These are phyloP conservation scores for Neurospora sp. DNA, from an alignment of 495 filamentous ascomycete genomes.

Conservation along the genomic window DNA sequence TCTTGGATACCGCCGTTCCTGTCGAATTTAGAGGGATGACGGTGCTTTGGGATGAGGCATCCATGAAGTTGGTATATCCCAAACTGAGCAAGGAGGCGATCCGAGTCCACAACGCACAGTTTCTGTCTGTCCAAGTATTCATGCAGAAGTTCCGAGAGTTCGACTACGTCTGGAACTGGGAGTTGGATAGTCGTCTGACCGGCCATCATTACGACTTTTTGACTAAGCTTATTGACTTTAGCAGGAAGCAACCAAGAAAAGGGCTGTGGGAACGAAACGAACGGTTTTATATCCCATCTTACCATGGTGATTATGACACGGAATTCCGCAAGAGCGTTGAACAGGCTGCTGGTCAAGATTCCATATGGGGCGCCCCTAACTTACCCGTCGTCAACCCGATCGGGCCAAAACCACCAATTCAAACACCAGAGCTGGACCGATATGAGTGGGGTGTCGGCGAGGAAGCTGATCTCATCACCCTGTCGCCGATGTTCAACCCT, in stretches of 20 bases:
- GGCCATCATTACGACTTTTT: slow-evolving; percentile 65
- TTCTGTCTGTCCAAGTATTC: slow-evolving; percentile 54
- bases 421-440: slow-evolving; percentile 44
- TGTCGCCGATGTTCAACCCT: slow-evolving; percentile 61
- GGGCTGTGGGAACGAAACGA: slow-evolving; percentile 67
- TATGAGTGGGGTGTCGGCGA: slow-evolving; percentile 67
- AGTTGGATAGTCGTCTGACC: slow-evolving; percentile 61
- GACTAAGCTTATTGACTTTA: slow-evolving; percentile 48
- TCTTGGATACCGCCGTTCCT: slow-evolving; percentile 47
- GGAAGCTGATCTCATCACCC: slow-evolving; percentile 64
- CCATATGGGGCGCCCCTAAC: slow-evolving; percentile 54
- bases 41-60: slow-evolving; percentile 54
- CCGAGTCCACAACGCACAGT: slow-evolving; percentile 40
- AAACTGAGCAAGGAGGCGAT: slow-evolving; percentile 30
- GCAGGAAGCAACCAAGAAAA: slow-evolving; percentile 51
- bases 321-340: slow-evolving; percentile 44
- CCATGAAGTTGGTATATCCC: slow-evolving; percentile 50
- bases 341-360: slow-evolving; percentile 29
- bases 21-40: slow-evolving; percentile 57
- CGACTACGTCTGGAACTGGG: slow-evolving; percentile 69
- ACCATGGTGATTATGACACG: slow-evolving; percentile 49
- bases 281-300: slow-evolving; percentile 57
- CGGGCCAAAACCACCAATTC: slow-evolving; percentile 49
- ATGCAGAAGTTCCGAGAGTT: slow-evolving; percentile 59
- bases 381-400: slow-evolving; percentile 44